phyloP scores from a whole-genome alignment of 352 stramenopile species.

The Globisporangium polare region DNA sequence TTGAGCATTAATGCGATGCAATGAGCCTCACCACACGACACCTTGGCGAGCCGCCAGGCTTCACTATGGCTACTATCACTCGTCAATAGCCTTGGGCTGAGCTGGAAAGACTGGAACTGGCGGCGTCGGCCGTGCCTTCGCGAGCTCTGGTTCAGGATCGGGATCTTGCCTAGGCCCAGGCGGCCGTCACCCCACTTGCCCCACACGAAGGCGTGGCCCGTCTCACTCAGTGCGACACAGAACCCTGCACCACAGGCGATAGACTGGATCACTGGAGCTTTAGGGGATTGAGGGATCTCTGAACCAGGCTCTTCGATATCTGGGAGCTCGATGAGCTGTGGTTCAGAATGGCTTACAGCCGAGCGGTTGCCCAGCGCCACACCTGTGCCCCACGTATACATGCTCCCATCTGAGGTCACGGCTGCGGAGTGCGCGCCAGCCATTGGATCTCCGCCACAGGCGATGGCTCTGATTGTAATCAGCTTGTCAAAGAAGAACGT shows the following conservation, averaged over 20 bases:
- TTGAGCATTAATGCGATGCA: constrained; percentile 54
- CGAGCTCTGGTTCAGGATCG: constrained; percentile 37
- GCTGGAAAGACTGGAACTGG: constrained; percentile 62
- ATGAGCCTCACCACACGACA: constrained; percentile 77
- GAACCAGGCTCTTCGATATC: not conserved
- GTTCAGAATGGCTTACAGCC: constrained; percentile 31
- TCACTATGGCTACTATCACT: no score
- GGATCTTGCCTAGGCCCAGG: constrained; percentile 63
- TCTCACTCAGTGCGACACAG: constrained; percentile 49
- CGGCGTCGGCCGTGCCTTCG: constrained; percentile 32
- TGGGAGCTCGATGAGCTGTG: constrained; percentile 30
- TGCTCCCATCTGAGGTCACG: constrained; percentile 39
- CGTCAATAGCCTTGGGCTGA: constrained; percentile 22
- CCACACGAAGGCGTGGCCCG: constrained; percentile 74
- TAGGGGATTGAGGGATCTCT: not conserved
- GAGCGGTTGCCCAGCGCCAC: constrained; percentile 42
- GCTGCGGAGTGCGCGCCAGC: constrained; percentile 65
- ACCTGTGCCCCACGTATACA: constrained; percentile 81
- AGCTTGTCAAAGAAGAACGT: constrained; percentile 53
- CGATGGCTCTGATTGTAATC: constrained; percentile 31
- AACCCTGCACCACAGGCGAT: constrained; percentile 80
- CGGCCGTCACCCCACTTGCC: constrained; percentile 70
- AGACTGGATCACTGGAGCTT: constrained; percentile 13
- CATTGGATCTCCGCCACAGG: constrained; percentile 54
- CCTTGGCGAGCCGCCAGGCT: constrained; percentile 22